Evolutionary conservation across 2,329 filamentous ascomycete species (phyloP).

Genomic region (Epichloe sibirici): DNA sequence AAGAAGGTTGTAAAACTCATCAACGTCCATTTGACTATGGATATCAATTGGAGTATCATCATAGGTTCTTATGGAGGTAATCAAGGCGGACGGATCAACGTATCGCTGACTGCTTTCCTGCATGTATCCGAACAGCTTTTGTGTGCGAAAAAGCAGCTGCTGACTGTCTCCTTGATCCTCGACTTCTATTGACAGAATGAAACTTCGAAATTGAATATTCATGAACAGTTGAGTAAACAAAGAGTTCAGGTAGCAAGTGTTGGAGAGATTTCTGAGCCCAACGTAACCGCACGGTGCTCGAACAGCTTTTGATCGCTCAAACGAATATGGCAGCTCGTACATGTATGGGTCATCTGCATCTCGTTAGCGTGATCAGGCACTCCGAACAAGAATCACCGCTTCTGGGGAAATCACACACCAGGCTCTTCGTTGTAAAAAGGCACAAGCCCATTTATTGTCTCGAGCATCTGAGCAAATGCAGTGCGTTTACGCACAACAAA

Average conservation of each 20-base stretch:
- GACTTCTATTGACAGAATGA: constrained; percentile 59
- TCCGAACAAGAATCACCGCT: neutral
- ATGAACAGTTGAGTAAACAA: constrained; percentile 91
- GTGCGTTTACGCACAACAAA: constrained; percentile 39
- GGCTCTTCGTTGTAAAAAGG: constrained; percentile 29
- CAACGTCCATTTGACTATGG: constrained; percentile 90
- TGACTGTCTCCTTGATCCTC: constrained; percentile 45
- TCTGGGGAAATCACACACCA: constrained; percentile 15
- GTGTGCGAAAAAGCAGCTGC: constrained; percentile 61
- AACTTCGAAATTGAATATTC: constrained; percentile 77
- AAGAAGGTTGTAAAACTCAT: constrained; percentile 91
- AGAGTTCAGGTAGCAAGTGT: constrained; percentile 96
- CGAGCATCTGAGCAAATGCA: constrained; percentile 40
- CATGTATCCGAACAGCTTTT: constrained; percentile 72
- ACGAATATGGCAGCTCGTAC: constrained; percentile 47
- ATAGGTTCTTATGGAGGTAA: constrained; percentile 67
- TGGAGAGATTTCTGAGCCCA: constrained; percentile 85
- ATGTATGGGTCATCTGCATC: constrained; percentile 36
- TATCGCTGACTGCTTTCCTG: constrained; percentile 67
- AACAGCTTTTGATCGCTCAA: constrained; percentile 57
- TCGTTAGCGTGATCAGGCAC: neutral
- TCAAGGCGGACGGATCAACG: constrained; percentile 61
- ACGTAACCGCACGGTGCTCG: constrained; percentile 69
- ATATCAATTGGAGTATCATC: constrained; percentile 77
- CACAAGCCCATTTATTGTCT: constrained; percentile 21